A percentile compares a stretch with the other conserved stretches of the same genome.
Evolutionary conservation across 2,329 filamentous ascomycete species (phyloP).

Genomic region (Fonsecaea multimorphosa): DNA sequence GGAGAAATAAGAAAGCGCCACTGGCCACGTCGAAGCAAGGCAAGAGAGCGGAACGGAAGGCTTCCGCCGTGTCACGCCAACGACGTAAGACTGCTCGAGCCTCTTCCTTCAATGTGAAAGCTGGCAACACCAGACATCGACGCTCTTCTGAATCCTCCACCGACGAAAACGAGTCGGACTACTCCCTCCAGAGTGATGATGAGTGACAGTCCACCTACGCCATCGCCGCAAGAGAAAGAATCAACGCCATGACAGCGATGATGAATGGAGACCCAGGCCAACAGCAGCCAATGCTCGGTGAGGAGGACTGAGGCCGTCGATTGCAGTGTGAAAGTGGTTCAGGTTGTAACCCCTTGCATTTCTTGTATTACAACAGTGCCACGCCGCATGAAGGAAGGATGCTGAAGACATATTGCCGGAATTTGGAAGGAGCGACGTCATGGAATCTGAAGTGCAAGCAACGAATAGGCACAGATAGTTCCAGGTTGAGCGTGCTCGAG

Average conservation of each 20-base stretch:
- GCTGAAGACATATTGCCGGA: no score
- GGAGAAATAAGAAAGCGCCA: conserved; percentile 33
- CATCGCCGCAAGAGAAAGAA: conserved; percentile 13
- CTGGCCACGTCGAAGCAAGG: conserved; percentile 32
- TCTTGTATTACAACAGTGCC: no score
- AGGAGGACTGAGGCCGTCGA: conserved; percentile 14
- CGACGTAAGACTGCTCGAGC: neutral
- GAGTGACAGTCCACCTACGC: conserved; percentile 1
- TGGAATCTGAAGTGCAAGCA: neutral
- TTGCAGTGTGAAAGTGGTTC: neutral
- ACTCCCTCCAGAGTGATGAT: conserved; percentile 6
- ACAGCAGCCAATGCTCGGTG: conserved; percentile 10
- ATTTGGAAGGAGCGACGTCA: neutral
- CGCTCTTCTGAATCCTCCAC: conserved; percentile 12
- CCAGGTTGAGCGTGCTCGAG: neutral
- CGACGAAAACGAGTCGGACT: conserved; percentile 17
- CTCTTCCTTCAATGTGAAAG: neutral
- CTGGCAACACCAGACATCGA: neutral
- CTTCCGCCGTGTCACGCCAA: neutral
- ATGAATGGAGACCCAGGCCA: conserved; percentile 18
- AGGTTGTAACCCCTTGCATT: neutral
- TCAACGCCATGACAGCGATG: conserved; percentile 25
- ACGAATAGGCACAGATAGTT: neutral
- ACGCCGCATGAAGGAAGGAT: no score
- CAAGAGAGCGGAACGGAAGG: conserved; percentile 5